Conservation (phyloP, 805 yeast genomes). For the Helenozyma rhizophorensis region DNA sequence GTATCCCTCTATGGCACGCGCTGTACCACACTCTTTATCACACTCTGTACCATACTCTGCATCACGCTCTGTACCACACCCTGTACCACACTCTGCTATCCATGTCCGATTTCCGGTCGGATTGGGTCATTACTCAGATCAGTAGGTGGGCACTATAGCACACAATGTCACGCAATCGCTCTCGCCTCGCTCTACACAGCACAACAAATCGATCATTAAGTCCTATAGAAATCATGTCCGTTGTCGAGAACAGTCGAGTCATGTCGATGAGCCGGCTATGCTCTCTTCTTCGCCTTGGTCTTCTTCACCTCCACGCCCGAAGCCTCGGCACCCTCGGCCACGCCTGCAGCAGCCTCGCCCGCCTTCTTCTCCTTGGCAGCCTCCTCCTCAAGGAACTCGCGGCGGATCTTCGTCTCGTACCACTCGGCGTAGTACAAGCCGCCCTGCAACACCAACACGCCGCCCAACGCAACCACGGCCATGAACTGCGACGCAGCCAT, state of each 20-base stretch:
- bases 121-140: too few relatives aligned
- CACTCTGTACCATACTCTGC: too few relatives aligned
- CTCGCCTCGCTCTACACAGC: too few relatives aligned
- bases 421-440: constrained; percentile 85
- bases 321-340: constrained; percentile 3
- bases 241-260: too few relatives aligned
- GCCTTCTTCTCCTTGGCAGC: constrained; percentile 18
- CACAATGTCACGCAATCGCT: too few relatives aligned
- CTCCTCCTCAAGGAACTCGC: constrained; percentile 25
- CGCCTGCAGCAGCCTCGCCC: background rate
- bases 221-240: background rate
- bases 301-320: constrained; percentile 9
- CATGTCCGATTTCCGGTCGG: too few relatives aligned
- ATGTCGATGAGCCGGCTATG: background rate
- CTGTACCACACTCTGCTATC: too few relatives aligned
- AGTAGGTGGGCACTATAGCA: too few relatives aligned
- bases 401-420: constrained; percentile 41
- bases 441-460: constrained; percentile 79
- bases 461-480: constrained; percentile 64
- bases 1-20: too few relatives aligned
- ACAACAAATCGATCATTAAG: too few relatives aligned
- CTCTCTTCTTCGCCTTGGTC: constrained; percentile 16
- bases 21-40: too few relatives aligned
- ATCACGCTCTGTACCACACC: too few relatives aligned
- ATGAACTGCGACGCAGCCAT: constrained; percentile 86